These are phyloP conservation scores for Rhodotorula sp. DNA, from an alignment of 1,284 basidiomycete genomes.

Conservation along the genomic window DNA sequence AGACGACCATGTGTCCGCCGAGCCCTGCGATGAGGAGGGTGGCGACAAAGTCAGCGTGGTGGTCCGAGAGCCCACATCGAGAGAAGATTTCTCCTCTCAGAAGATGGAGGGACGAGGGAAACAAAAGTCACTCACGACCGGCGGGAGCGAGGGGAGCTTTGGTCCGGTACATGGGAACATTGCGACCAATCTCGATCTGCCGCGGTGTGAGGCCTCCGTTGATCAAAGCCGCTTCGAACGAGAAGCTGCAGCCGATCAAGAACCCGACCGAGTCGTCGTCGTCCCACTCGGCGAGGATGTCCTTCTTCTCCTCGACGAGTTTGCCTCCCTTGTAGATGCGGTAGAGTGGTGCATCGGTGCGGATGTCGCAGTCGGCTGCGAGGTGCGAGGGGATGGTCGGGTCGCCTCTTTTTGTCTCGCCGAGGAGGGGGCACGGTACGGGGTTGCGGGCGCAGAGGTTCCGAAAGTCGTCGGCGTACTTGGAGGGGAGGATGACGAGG, in stretches of 20 bases:
- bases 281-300: slow-evolving; percentile 42
- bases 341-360: slow-evolving; percentile 45
- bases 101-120: too few relatives aligned
- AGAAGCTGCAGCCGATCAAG: slow-evolving; percentile 46
- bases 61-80: too few relatives aligned
- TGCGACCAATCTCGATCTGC: slow-evolving; percentile 41
- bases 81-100: too few relatives aligned
- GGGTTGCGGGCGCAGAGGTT: slow-evolving; percentile 46
- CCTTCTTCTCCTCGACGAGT: slow-evolving; percentile 15
- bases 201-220: slow-evolving; percentile 35
- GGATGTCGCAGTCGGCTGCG: slow-evolving; percentile 44
- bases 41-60: not conserved
- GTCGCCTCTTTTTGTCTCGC: slow-evolving; percentile 43
- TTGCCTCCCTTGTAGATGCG: slow-evolving; percentile 38
- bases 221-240: slow-evolving; percentile 45
- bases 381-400: slow-evolving; percentile 36
- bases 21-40: slow-evolving; percentile 25
- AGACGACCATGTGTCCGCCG: slow-evolving; percentile 46
- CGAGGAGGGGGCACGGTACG: slow-evolving; percentile 46
- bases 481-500: slow-evolving; percentile 44
- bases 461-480: slow-evolving; percentile 46
- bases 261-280: slow-evolving; percentile 43
- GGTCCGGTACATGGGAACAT: slow-evolving; percentile 46
- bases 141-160: slow-evolving; percentile 11
- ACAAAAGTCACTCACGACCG: not conserved